A percentile compares a stretch with the other conserved stretches of the same genome.
Evolutionary conservation across 805 yeast species (phyloP).

Genomic region (Ogataea glucozyma): DNA sequence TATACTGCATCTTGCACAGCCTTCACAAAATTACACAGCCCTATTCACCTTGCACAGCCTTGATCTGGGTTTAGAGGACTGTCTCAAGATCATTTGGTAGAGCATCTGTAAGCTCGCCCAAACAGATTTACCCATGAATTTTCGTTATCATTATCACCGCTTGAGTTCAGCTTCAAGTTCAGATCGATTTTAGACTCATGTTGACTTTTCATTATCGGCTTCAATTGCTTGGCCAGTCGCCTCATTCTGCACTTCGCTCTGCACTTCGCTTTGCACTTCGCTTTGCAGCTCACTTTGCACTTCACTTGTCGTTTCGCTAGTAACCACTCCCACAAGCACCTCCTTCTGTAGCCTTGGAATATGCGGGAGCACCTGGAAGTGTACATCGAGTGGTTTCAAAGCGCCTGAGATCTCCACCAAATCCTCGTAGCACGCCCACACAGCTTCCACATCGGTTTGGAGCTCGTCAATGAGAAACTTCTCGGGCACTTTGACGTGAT

Average conservation of each 20-base stretch:
- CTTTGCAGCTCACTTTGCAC: constrained; percentile 2
- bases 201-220: no score
- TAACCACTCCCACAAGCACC: constrained; percentile 20
- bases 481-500: constrained; percentile 20
- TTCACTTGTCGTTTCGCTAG: constrained; percentile 1
- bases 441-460: constrained; percentile 18
- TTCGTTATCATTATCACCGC: no score
- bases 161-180: neutral
- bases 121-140: no score
- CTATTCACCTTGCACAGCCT: no score
- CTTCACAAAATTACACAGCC: no score
- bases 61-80: no score
- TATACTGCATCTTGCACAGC: no score
- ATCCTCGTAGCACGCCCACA: constrained; percentile 29
- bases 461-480: constrained; percentile 19
- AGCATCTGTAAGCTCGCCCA: no score
- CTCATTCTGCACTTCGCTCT: neutral
- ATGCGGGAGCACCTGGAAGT: constrained; percentile 27
- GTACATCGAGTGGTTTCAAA: constrained; percentile 23
- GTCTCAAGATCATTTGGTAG: no score
- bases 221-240: no score
- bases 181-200: no score
- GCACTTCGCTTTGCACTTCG: constrained; percentile 1
- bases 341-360: constrained; percentile 28
- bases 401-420: constrained; percentile 22